Evolutionary conservation across 441 rosid genomes (phyloP), one percentile per base, ranked within the genome.

Genomic region (Pelargonium citronellum): DNA sequence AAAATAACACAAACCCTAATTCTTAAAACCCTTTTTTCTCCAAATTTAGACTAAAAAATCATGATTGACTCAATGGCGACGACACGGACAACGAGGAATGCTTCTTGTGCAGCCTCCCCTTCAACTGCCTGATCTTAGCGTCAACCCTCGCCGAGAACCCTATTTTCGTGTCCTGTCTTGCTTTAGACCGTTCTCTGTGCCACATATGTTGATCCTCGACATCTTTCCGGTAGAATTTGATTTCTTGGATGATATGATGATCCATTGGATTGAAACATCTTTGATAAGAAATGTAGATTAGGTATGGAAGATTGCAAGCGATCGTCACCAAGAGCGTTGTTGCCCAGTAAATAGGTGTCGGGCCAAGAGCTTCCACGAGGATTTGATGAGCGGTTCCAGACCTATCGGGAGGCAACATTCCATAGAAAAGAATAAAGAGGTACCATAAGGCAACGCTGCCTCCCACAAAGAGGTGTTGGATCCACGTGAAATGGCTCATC

Each of bases 51-150:
- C 1, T 15, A n/a, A 51, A 51, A 11, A 13, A 17, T 7, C 15
- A 5, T 51, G 17, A 51, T 12, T 51, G 57, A 7, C 57, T 51
- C 57, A 51, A 4, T 12, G 57, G 57, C 68, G 86, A 81, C 34
- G 80, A 80, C 2, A 71, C 12, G 34, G 72, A 66, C 7, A 77
- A 13, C 65, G 83, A 66, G 13, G 89, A 77, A 66, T 30, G 84
- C 83, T 84, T 95, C 84, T 87, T 91, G 16, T 92, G 86, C 72
- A 95, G 81, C 85, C 37, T 89, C 53, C 87, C 91, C 85, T 75
- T 80, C 74, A 91, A 79, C 15, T 3, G 3, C 37, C 37, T 30
- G 63, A 84, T 74, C 75, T 77, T 85, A 0, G 88, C 89, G 69
- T 88, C 91, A 5, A 90, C 91, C 34, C 89, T 80, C 3, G 88